Evolutionary conservation across 2,329 filamentous ascomycete species (phyloP).

Genomic region (Ascochyta lentis): DNA sequence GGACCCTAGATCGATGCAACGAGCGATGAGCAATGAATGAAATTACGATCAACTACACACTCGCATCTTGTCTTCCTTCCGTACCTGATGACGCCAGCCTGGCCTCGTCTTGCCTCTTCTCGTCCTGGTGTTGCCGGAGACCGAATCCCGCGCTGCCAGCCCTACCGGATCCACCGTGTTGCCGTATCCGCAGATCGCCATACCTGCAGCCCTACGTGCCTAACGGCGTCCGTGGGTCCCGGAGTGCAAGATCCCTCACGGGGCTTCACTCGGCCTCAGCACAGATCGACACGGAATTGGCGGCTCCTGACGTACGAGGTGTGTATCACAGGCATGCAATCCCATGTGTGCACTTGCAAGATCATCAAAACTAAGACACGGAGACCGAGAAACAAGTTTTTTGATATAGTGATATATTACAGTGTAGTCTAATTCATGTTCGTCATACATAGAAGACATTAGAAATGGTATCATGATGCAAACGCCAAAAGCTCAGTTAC

Average conservation of each 20-base stretch:
- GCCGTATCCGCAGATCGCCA: not conserved
- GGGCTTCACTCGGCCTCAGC: not conserved
- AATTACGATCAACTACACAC: too few species aligned
- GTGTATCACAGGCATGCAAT: too few species aligned
- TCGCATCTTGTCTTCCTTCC: too few species aligned
- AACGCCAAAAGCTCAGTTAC: not conserved
- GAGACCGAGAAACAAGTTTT: not conserved
- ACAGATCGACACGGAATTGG: not conserved
- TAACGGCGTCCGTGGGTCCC: not conserved
- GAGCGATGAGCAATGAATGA: too few species aligned
- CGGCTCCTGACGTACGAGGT: not conserved
- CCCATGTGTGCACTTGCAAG: too few species aligned
- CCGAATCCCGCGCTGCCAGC: not conserved
- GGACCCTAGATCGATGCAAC: too few species aligned
- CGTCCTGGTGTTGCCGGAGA: too few species aligned
- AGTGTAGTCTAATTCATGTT: not conserved
- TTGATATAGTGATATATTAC: not conserved
- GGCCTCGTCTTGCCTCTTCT: too few species aligned
- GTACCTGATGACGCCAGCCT: too few species aligned
- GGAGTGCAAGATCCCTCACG: too few species aligned
- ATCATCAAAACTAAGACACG: not conserved
- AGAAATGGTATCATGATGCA: slow-evolving; percentile 9
- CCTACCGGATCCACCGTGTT: not conserved
- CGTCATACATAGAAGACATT: not conserved
- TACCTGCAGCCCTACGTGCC: not conserved